These are phyloP conservation scores for Curvularia verruculosa DNA, from an alignment of 2,329 filamentous ascomycete species.

Conservation along the genomic window DNA sequence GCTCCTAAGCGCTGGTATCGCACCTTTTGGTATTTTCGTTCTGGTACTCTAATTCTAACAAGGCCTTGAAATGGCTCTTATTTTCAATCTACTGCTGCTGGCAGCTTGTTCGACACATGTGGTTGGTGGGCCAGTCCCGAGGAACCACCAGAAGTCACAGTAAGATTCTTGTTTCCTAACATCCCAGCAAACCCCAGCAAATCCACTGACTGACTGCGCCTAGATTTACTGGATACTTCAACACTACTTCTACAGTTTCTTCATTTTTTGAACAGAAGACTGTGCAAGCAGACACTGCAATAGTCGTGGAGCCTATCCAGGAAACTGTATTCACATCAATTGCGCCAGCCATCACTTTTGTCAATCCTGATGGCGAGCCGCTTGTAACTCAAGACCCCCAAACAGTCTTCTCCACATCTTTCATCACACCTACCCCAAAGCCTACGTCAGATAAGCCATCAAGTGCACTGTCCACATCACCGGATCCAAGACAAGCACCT, in stretches of 20 bases:
- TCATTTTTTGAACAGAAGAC: slow-evolving; percentile 13
- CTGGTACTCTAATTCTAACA: slow-evolving; percentile 27
- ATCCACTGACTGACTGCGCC: slow-evolving; percentile 16
- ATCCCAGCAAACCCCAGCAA: not conserved
- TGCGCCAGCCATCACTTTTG: slow-evolving; percentile 42
- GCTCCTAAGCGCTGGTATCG: slow-evolving; percentile 17
- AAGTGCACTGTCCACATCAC: slow-evolving; percentile 13
- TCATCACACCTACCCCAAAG: slow-evolving; percentile 32
- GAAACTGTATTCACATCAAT: slow-evolving; percentile 36
- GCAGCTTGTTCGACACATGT: slow-evolving; percentile 41
- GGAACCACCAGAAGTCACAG: slow-evolving; percentile 34
- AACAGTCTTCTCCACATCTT: slow-evolving; percentile 41
- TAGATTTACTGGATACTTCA: slow-evolving; percentile 38
- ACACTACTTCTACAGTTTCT: slow-evolving; percentile 21
- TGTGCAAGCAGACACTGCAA: slow-evolving; percentile 41
- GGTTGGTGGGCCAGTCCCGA: slow-evolving; percentile 45
- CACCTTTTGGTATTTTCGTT: slow-evolving; percentile 16
- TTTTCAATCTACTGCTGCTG: slow-evolving; percentile 43
- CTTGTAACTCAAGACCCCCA: slow-evolving; percentile 37
- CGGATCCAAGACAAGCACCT: slow-evolving; percentile 13
- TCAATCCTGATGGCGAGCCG: slow-evolving; percentile 39
- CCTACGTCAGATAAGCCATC: slow-evolving; percentile 21
- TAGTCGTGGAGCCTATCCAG: slow-evolving; percentile 43
- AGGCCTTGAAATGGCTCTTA: slow-evolving; percentile 36
- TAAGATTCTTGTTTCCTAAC: slow-evolving; percentile 22